Evolutionary conservation across 2,329 filamentous ascomycete genomes (phyloP).

Genomic region (Fusarium mundagurra): DNA sequence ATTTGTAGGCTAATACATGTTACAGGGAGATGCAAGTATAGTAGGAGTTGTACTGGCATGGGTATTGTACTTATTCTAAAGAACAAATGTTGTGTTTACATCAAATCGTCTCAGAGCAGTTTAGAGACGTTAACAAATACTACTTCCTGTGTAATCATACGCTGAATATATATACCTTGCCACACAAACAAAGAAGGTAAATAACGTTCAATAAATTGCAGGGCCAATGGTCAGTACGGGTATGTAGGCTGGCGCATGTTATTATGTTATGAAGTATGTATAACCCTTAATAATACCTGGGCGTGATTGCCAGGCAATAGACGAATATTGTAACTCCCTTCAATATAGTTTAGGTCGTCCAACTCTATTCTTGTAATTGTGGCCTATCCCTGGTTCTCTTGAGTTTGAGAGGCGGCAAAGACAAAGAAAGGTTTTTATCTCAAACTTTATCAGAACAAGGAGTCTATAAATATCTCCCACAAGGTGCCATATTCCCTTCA

Average conservation of each 20-base stretch:
- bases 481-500: rapidly evolving
- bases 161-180: not conserved
- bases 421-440: not conserved
- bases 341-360: not conserved
- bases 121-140: no score
- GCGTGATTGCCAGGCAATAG: not conserved
- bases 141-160: no score
- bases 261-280: not conserved
- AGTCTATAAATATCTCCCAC: not conserved
- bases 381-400: rapidly evolving
- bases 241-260: not conserved
- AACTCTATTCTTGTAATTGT: not conserved
- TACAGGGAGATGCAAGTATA: no score
- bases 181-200: not conserved
- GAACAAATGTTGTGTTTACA: no score
- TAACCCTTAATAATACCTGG: not conserved
- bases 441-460: rapidly evolving
- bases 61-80: no score
- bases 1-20: no score
- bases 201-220: not conserved
- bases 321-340: not conserved
- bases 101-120: no score
- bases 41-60: no score
- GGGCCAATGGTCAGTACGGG: not conserved
- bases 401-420: not conserved